Conservation (phyloP, 805 yeast species). For the Tetrapisispora nanseiensis region DNA sequence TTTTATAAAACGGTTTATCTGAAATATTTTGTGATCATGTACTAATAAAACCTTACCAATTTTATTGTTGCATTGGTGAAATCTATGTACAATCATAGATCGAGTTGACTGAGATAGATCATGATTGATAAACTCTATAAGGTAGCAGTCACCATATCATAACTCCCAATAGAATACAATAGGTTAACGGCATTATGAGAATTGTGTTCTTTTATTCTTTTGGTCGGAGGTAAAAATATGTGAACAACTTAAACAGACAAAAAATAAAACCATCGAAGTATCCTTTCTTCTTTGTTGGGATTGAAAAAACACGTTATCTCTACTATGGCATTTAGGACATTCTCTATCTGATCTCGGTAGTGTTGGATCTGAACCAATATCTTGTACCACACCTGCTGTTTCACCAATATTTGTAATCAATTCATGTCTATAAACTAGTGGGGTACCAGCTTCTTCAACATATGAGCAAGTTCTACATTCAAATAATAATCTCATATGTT, state of each 20-base stretch:
- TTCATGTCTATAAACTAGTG: conserved; percentile 87
- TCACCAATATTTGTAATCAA: conserved; percentile 82
- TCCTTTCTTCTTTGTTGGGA: conserved; percentile 91
- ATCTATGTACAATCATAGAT: too few relatives aligned
- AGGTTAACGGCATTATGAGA: conserved; percentile 7
- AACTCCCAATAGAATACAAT: not conserved
- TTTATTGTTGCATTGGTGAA: too few relatives aligned
- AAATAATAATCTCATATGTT: conserved; percentile 56
- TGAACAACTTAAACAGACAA: conserved; percentile 83
- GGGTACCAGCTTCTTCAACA: conserved; percentile 81
- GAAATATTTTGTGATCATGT: too few relatives aligned
- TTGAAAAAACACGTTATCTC: conserved; percentile 93
- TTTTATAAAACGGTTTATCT: too few relatives aligned
- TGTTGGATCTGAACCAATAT: conserved; percentile 94
- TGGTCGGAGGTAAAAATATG: conserved; percentile 43
- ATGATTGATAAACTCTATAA: too few relatives aligned
- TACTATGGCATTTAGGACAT: conserved; percentile 81
- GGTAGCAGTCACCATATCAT: too few relatives aligned
- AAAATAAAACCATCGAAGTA: conserved; percentile 89
- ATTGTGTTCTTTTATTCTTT: conserved; percentile 30
- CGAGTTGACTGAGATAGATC: too few relatives aligned
- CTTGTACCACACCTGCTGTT: conserved; percentile 95
- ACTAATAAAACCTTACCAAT: too few relatives aligned
- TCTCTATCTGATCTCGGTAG: conserved; percentile 90
- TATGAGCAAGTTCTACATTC: conserved; percentile 93